These are phyloP conservation scores for Epithemia pelagica DNA, from an alignment of 108 stramenopile species.

Conservation along the genomic window DNA sequence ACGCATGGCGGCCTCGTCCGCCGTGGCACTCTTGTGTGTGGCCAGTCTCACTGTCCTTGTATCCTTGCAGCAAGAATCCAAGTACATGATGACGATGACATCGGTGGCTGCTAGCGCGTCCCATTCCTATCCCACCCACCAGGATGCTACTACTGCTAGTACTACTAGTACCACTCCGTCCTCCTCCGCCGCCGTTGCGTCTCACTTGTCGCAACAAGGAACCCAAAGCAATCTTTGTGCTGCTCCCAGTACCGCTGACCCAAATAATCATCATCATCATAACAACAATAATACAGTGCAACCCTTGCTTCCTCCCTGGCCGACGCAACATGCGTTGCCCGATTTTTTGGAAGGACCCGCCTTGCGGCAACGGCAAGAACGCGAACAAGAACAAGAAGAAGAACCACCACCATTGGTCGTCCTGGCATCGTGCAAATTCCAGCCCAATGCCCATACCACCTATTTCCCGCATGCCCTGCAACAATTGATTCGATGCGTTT, in stretches of 20 bases:
- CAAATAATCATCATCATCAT: too few species aligned
- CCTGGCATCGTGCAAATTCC: conserved; percentile 4
- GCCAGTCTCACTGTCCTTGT: neutral
- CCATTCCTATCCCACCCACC: neutral
- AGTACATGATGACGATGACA: neutral
- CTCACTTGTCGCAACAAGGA: neutral
- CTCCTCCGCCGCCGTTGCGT: neutral
- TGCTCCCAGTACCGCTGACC: neutral
- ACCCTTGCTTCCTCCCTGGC: neutral
- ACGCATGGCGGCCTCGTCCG: neutral
- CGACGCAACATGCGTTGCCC: neutral
- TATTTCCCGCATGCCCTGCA: conserved; percentile 20
- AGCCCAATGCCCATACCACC: neutral
- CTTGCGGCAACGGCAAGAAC: neutral
- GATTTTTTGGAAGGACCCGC: conserved; percentile 3
- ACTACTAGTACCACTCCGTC: neutral
- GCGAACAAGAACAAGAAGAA: neutral
- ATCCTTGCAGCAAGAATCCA: neutral
- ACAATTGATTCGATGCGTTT: conserved; percentile 12
- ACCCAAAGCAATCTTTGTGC: neutral
- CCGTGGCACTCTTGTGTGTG: neutral
- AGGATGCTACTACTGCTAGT: neutral
- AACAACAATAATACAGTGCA: neutral
- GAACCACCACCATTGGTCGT: neutral
- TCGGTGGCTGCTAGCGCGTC: neutral